Evolutionary conservation across 2,329 filamentous ascomycete genomes (phyloP), one percentile per base, ranked within the genome.

Genomic region (Phaeosphaeriaceae sp.): DNA sequence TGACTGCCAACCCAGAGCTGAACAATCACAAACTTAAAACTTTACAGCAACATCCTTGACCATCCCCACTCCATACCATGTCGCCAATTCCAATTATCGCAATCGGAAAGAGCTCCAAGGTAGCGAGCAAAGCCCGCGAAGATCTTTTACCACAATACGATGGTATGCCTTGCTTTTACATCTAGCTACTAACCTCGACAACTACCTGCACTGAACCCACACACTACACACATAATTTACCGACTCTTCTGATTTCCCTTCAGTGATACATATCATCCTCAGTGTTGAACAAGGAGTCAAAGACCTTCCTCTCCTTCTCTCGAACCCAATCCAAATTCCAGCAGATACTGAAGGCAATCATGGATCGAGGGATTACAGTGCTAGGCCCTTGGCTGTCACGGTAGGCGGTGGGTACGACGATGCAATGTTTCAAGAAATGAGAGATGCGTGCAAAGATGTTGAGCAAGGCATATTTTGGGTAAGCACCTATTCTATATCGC

Each of bases 211-310:
- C 16, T 7, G 32, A n/a, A 34, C 12, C n/a, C 8, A 20, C 18
- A 11, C 7, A 6, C 8, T 28, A 11, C n/a, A 18, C 2, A 30
- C 20, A 9, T 23, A 18, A 6, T 2, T 17, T 29, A 29, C 13
- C 23, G 12, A 15, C 5, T 6, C 33, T 37, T 11, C 7, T 6
- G 15, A 11, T 26, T 3, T 16, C 2, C 15, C 6, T 13, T 7
- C 13, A 55, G 55, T 50, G 16, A 50, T 52, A 33, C 57, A 61
- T 35, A 39, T 61, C 34, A 38, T 54, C 6, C 46, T 56, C 42
- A 44, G 54, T 9, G 35, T 47, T 2, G 42, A 57, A 30, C 42
- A 43, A 8, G 52, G 48, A 17, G 35, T 41, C 12, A 26, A 23
- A 6, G 46, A 55, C 3, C 56, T 62, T 3, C 54, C 59, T 2